Evolutionary conservation across 2,329 filamentous ascomycete genomes (phyloP).

Genomic region (Aspergillus pseudoviridinutans): DNA sequence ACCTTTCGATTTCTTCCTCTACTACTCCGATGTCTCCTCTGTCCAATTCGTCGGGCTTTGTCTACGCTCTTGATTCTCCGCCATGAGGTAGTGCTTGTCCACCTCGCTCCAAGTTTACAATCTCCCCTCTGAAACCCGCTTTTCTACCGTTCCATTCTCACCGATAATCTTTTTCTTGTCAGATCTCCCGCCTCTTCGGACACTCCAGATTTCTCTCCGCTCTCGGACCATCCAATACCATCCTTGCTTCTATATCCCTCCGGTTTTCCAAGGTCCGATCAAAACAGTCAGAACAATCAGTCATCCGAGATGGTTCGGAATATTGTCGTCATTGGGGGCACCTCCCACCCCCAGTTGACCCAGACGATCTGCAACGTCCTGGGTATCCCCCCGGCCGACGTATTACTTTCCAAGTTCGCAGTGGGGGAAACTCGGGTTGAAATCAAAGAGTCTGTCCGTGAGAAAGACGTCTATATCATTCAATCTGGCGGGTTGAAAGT

Average conservation of each 20-base stretch:
- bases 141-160: constrained; percentile 16
- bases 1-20: constrained; percentile 15
- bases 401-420: constrained; percentile 86
- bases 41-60: constrained; percentile 17
- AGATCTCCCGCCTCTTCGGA: constrained; percentile 27
- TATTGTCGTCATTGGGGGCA: constrained; percentile 88
- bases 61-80: constrained; percentile 19
- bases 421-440: constrained; percentile 94
- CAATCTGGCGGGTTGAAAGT: constrained; percentile 89
- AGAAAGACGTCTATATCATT: constrained; percentile 98
- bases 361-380: constrained; percentile 85
- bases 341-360: constrained; percentile 83
- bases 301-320: constrained; percentile 74
- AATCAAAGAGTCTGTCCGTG: constrained; percentile 92
- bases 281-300: constrained; percentile 7
- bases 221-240: constrained; percentile 13
- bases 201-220: constrained; percentile 23
- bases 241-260: constrained; percentile 12
- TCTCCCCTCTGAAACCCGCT: constrained; percentile 6
- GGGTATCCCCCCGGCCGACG: constrained; percentile 77
- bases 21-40: constrained; percentile 19
- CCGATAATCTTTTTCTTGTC: constrained; percentile 22
- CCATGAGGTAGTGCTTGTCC: constrained; percentile 33
- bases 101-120: constrained; percentile 13
- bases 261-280: constrained; percentile 12